These are phyloP conservation scores for Blastocystis sp. DNA, from an alignment of 352 stramenopile genomes.

Conservation along the genomic window DNA sequence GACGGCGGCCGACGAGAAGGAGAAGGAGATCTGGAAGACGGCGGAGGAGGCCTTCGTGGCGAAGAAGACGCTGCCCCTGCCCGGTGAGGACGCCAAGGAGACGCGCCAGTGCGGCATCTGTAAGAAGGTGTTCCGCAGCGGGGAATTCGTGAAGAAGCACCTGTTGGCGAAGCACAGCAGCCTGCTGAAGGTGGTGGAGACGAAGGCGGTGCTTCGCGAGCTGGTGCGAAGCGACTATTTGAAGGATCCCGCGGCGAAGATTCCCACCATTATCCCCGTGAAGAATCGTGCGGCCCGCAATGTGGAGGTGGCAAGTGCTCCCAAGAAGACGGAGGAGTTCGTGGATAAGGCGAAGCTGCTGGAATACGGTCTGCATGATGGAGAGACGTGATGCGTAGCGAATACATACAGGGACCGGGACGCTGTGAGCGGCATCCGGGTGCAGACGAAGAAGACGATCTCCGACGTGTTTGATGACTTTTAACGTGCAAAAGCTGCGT, in stretches of 20 bases:
- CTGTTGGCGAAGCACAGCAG: slow-evolving; percentile 35
- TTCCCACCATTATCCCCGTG: slow-evolving; percentile 29
- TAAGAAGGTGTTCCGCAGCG: slow-evolving; percentile 27
- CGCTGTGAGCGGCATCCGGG: slow-evolving; percentile 4
- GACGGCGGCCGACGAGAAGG: neutral
- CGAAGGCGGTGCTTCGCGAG: slow-evolving; percentile 17
- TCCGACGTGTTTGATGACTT: slow-evolving; percentile 55
- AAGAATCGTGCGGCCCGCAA: slow-evolving; percentile 5
- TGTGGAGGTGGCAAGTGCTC: neutral
- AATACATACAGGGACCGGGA: slow-evolving; percentile 42
- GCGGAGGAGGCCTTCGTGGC: neutral
- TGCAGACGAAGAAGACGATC: slow-evolving; percentile 15
- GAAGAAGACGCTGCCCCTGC: neutral
- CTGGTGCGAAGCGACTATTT: slow-evolving; percentile 36
- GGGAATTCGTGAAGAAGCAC: slow-evolving; percentile 53
- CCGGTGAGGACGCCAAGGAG: neutral
- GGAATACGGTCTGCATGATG: slow-evolving; percentile 23
- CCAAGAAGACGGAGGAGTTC: slow-evolving; percentile 23
- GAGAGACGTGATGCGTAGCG: slow-evolving; percentile 16
- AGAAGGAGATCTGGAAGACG: neutral
- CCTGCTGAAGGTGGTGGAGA: slow-evolving; percentile 26
- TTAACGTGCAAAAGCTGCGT: neutral
- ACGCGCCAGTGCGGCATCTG: slow-evolving; percentile 45
- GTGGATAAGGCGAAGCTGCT: slow-evolving; percentile 31
- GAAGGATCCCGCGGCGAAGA: slow-evolving; percentile 38